A percentile compares a stretch with the other conserved stretches of the same genome.
Evolutionary conservation across 148 eudicot genomes (phyloP).

Genomic region (Silene latifolia): DNA sequence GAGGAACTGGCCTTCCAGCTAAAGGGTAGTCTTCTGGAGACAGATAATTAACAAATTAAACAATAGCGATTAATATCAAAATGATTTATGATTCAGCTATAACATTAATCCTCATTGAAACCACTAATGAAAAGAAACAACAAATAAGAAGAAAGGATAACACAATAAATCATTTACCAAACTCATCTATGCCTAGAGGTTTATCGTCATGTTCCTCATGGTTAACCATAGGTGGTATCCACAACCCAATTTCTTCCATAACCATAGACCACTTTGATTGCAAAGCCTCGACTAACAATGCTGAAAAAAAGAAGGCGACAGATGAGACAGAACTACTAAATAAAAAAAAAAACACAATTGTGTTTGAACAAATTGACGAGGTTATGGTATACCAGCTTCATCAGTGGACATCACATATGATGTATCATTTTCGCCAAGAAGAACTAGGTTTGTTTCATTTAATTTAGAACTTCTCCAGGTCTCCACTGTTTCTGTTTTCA

Average conservation of each 20-base stretch:
- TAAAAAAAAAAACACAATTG: not conserved
- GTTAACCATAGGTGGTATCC: conserved; percentile 58
- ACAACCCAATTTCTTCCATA: conserved; percentile 70
- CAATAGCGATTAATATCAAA: too few species aligned
- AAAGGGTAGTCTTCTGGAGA: conserved; percentile 58
- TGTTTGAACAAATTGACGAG: not conserved
- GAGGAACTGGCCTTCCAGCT: conserved; percentile 75
- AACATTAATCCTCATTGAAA: too few species aligned
- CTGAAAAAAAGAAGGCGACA: conserved; percentile 32
- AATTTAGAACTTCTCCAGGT: conserved; percentile 63
- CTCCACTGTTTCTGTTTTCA: conserved; percentile 64
- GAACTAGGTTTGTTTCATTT: conserved; percentile 44
- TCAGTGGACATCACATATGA: conserved; percentile 38
- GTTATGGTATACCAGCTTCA: conserved; percentile 57
- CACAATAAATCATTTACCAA: conserved; percentile 39
- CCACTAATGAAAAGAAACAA: not conserved
- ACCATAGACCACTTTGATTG: conserved; percentile 59
- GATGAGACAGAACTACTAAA: too few species aligned
- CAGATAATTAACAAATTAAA: too few species aligned
- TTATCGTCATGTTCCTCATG: conserved; percentile 72
- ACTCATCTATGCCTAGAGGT: conserved; percentile 64
- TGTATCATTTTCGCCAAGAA: conserved; percentile 33
- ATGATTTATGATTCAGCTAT: too few species aligned
- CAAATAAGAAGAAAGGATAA: not conserved
- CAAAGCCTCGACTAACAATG: conserved; percentile 49